phyloP scores from a whole-genome alignment of 176 grass and related monocot species.

The sorghum (Sorghum bicolor) region Sorghum_bicolor_NCBIv3 NC_012873.2:53879001-53879500 shows the following conservation, averaged over 20 bases:
- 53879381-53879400: not conserved
- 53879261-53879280: constrained; percentile 21
- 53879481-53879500: not conserved
- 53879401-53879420: not conserved
- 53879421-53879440: constrained; percentile 17
- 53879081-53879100: constrained; percentile 98
- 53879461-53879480: constrained; percentile 8
- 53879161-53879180: not conserved
- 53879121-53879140: constrained; percentile 10
- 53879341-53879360: constrained; percentile 1
- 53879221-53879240: constrained; percentile 29
- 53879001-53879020: constrained; percentile 89
- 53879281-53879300: constrained; percentile 20
- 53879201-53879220: not conserved
- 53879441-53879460: not conserved
- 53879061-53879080: constrained; percentile 94
- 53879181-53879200: constrained; percentile 13
- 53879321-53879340: not conserved
- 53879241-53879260: constrained; percentile 34
- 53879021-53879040: constrained; percentile 92
- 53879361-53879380: not conserved
- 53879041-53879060: constrained; percentile 95
- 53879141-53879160: constrained; percentile 17
- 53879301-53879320: not conserved
- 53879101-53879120: constrained; percentile 91